Evolutionary conservation across 208 protist genomes (phyloP), one percentile per base, ranked within the genome.

Genomic region (Porcisia deanei): DNA sequence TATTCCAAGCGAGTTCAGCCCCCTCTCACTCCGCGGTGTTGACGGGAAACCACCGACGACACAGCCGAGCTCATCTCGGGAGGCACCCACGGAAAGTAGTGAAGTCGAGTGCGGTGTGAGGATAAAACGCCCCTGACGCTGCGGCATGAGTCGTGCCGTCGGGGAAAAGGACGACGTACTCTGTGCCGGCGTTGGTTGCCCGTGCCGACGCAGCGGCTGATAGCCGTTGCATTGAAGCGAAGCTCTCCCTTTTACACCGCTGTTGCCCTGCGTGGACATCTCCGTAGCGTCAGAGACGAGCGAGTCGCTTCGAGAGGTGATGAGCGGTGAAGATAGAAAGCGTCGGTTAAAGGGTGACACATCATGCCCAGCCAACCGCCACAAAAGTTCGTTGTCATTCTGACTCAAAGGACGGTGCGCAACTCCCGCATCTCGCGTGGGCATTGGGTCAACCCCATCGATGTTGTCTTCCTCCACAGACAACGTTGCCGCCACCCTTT

Each of bases 71-170:
- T 80, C 69, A 39, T 75, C 76, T 1, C 52, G 47, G 1, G 59
- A 22, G 47, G 52, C 10, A 34, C 12, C 71, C n/a, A 2, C n/a
- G 2, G 63, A 71, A 22, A 63, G 70, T 0, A 45, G 54, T 5
- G 70, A 80, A 55, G 22, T 22, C 18, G 69, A 9, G 59, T 54
- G 67, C 45, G 66, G 25, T 4, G 55, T 47, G 1, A 59, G 75
- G 9, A 68, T 75, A 3, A 58, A 22, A 0, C 69, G 68, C 76
- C 74, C 76, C 1, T 61, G 60, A 68, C 76, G 74, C 30, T 30
- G 55, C 3, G 76, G 76, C 60, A 75, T 70, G 2, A 52, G 39
- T n/a, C 68, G 65, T 9, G 76, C 49, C 1, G 70, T 60, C 7
- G 60, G 53, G 7, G 39, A 47, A 16, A 39, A 55, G 20, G 49